A percentile compares a stretch with the other conserved stretches of the same genome.
Evolutionary conservation across 257 asterid genomes (phyloP).

Genomic region (Solanum virginianum): DNA sequence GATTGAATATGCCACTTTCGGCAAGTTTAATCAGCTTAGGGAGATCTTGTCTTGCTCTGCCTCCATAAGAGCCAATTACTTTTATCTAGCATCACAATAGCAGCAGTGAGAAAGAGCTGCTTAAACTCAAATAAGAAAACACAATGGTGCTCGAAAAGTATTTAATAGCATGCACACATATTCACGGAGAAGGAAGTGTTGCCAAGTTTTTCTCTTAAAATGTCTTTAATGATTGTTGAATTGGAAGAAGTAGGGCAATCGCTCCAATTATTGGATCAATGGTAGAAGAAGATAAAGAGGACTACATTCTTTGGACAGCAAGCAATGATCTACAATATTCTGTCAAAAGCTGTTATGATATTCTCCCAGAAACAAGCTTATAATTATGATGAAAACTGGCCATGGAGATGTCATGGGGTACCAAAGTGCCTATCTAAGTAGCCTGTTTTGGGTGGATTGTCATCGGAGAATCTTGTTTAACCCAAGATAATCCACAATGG

Average conservation of each 20-base stretch:
- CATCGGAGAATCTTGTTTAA: neutral
- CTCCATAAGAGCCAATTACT: slow-evolving; percentile 92
- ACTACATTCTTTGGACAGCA: neutral
- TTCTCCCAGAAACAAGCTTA: neutral
- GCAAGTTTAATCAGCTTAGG: slow-evolving; percentile 86
- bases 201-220: neutral
- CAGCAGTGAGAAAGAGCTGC: neutral
- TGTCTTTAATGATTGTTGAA: neutral
- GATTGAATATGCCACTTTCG: slow-evolving; percentile 72
- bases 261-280: neutral
- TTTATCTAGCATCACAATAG: slow-evolving; percentile 49
- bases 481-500: neutral
- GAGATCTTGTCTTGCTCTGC: slow-evolving; percentile 88
- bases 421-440: neutral
- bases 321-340: neutral
- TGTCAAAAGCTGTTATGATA: neutral
- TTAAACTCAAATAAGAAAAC: neutral
- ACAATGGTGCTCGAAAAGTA: neutral
- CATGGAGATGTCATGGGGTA: neutral
- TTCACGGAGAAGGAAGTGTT: neutral
- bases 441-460: neutral
- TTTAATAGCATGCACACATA: neutral
- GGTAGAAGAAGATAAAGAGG: neutral
- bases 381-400: neutral
- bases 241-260: neutral